Evolutionary conservation across 805 yeast species (phyloP).

Genomic region (Metschnikowia rubicola): DNA sequence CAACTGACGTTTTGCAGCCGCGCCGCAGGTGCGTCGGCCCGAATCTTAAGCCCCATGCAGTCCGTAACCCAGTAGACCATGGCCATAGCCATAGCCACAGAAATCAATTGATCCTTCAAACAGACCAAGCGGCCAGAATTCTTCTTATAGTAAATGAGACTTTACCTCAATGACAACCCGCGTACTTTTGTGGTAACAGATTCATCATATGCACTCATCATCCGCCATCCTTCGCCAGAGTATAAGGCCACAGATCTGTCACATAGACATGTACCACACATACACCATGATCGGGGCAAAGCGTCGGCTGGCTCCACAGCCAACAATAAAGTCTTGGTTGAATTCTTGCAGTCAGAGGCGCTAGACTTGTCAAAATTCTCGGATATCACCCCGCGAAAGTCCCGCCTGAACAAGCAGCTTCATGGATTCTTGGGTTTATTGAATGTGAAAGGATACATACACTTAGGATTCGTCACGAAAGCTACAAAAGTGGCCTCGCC

Average conservation of each 20-base stretch:
- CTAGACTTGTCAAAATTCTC: conserved; percentile 39
- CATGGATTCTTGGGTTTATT: conserved; percentile 63
- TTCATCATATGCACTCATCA: conserved; percentile 54
- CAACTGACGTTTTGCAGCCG: no score
- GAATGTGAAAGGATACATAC: conserved; percentile 50
- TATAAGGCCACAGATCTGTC: conserved; percentile 20
- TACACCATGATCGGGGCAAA: conserved; percentile 21
- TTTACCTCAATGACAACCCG: conserved; percentile 60
- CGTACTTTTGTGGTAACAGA: conserved; percentile 67
- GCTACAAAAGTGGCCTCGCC: conserved; percentile 58
- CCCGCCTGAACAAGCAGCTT: conserved; percentile 26
- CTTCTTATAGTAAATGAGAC: conserved; percentile 42
- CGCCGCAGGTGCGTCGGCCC: no score
- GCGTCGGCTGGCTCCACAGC: conserved; percentile 18
- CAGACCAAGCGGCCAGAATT: no score
- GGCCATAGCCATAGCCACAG: no score
- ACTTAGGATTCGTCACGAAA: conserved; percentile 56
- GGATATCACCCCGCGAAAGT: conserved; percentile 38
- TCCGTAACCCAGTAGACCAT: no score
- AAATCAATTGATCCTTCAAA: no score
- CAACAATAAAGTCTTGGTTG: conserved; percentile 43
- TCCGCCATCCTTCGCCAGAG: conserved; percentile 46
- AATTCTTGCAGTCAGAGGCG: conserved; percentile 44
- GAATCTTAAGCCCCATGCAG: no score
- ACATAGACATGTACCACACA: conserved; percentile 19